phyloP scores from a whole-genome alignment of 2,329 filamentous ascomycete genomes.

The Apiospora malaysiana region DNA sequence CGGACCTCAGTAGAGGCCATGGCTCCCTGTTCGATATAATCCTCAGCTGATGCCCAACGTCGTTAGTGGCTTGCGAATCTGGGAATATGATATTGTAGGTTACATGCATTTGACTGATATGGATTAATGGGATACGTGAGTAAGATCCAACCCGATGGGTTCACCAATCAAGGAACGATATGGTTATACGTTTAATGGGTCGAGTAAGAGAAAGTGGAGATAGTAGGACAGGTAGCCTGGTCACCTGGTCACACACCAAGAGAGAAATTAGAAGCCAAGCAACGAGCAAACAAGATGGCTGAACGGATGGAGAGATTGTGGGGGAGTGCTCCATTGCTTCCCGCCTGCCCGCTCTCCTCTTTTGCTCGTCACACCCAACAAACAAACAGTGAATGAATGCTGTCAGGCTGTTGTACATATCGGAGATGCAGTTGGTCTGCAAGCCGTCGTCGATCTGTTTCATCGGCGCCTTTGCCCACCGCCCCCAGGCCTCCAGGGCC shows the following conservation, averaged over 20 bases:
- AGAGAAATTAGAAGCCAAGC: not conserved
- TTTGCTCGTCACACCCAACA: not conserved
- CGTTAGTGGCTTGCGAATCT: not conserved
- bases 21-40: not conserved
- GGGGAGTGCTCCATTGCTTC: slow-evolving; percentile 2
- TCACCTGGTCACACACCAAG: not conserved
- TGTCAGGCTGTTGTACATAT: not conserved
- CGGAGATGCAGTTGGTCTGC: slow-evolving; percentile 13
- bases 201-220: not conserved
- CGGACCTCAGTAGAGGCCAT: not conserved
- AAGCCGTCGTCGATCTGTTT: slow-evolving; percentile 19
- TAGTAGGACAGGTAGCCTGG: not conserved
- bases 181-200: not conserved
- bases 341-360: not conserved
- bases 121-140: not conserved
- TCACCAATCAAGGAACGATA: not conserved
- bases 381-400: not conserved
- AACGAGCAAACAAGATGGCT: not conserved
- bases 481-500: not conserved
- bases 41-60: slow-evolving; percentile 4
- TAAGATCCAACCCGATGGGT: not conserved
- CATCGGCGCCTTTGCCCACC: not conserved
- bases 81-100: not conserved
- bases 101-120: not conserved
- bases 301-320: not conserved